Percentiles rank a stretch among this genome's conserved stretches.
phyloP scores from a whole-genome alignment of 78 protist genomes.

The Dictyostelium intermedium region DNA sequence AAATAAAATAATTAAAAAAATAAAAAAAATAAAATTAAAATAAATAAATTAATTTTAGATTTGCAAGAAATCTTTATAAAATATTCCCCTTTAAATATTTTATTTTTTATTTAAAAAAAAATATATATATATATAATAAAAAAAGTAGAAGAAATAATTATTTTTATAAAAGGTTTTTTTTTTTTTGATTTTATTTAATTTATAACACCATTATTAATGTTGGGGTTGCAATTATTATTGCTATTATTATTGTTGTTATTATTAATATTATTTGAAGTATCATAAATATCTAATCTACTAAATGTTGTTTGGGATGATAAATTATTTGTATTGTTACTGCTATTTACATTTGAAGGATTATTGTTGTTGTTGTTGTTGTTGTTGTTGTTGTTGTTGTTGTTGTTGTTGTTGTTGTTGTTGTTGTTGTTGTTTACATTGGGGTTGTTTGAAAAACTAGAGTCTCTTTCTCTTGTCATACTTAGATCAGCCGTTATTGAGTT shows the following conservation, averaged over 20 bases:
- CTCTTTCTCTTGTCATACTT: conserved; percentile 28
- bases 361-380: neutral
- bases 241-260: neutral
- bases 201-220: neutral
- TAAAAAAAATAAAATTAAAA: no score
- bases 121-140: no score
- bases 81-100: no score
- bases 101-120: no score
- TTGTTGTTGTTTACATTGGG: neutral
- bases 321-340: neutral
- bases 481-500: conserved; percentile 64
- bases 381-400: neutral
- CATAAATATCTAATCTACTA: neutral
- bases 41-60: neutral
- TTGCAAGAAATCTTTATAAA: neutral
- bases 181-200: neutral
- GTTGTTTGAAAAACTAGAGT: neutral
- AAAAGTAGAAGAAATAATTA: no score
- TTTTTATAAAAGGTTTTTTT: no score
- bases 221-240: neutral
- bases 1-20: no score
- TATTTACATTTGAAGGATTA: neutral
- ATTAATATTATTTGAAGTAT: neutral
- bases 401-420: neutral
- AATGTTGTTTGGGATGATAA: neutral